Percentiles rank a stretch among this genome's conserved stretches.
Evolutionary conservation across 2,329 filamentous ascomycete species (phyloP).

Genomic region (Pseudogymnoascus sp.): DNA sequence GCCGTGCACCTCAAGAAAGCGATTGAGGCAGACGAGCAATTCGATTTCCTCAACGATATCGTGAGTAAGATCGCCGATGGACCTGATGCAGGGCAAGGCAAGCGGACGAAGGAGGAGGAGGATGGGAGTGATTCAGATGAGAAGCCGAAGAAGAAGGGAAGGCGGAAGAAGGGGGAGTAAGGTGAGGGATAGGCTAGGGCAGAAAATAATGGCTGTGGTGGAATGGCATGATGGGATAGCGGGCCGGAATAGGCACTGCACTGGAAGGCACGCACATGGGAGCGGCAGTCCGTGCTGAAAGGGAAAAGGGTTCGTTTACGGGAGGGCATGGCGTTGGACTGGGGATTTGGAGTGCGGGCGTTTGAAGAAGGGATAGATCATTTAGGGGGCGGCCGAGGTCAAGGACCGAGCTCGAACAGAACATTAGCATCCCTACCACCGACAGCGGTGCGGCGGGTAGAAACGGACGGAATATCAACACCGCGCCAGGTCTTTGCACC

Average conservation of each 20-base stretch:
- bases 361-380: not conserved
- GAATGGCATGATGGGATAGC: not conserved
- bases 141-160: constrained; percentile 24
- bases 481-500: not conserved
- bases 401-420: not conserved
- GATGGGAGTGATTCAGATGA: constrained; percentile 22
- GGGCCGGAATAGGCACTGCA: no score
- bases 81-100: constrained; percentile 22
- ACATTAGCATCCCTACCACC: not conserved
- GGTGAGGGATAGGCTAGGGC: not conserved
- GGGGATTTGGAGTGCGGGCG: not conserved
- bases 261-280: not conserved
- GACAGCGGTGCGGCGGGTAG: constrained; percentile 2
- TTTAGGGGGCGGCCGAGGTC: not conserved
- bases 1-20: constrained; percentile 88
- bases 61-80: constrained; percentile 70
- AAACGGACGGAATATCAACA: constrained; percentile 2
- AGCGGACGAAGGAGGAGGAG: constrained; percentile 20
- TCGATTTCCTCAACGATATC: constrained; percentile 89
- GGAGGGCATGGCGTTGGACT: not conserved
- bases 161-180: constrained; percentile 18
- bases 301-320: not conserved
- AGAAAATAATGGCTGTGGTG: not conserved
- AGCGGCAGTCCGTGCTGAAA: not conserved
- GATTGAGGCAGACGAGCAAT: constrained; percentile 79